Base-by-base conservation (phyloP, 2,329 filamentous ascomycete species). In the Phialemonium atrogriseum region DNA sequence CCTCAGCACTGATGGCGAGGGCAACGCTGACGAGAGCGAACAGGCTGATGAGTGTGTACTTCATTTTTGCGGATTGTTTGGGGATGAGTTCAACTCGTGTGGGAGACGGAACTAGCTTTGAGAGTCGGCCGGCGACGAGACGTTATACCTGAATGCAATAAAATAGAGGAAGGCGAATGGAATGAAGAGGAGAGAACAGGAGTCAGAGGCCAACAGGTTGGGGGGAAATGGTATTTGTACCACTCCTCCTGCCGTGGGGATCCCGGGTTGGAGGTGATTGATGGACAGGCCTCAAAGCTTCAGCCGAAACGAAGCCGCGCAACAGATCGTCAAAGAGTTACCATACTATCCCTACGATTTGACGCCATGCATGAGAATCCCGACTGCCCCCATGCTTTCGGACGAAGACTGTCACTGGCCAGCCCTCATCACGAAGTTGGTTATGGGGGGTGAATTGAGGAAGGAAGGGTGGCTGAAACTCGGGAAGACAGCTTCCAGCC, bases 101-200 rank as follows among this genome's bases (percentile, higher is more conserved):
- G 21, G n/a, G 21, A 30, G 17, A n/a, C n/a, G n/a, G n/a, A n/a
- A n/a, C n/a, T n/a, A n/a, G n/a, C n/a, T n/a, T n/a, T n/a, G n/a
- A n/a, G n/a, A n/a, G 66, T 70, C 66, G 67, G 50, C 66, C 67
- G 63, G 67, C 67, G 67, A 70, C 66, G 50, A 59, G 56, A 50
- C 55, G 48, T 48, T 40, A 44, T 49, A 51, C 39, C 46, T 45
- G 37, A 48, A 49, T 35, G 41, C 41, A 47, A 48, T 38, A 41
- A 44, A 31, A 21, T 21, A 16, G 21, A 34, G 33, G 21, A 30
- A 38, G 35, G 35, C 27, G 34, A 40, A 32, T 35, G 30, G 36
- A 22, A 40, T 36, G 33, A 16, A 37, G 16, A 35, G 23, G n/a
- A 23, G 33, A 33, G 24, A 36, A 28, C 32, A 35, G 37, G 40